Percentiles rank a stretch among this genome's conserved stretches.
Conservation (phyloP, 306 rosid species). For the Aeschynomene evenia region DNA sequence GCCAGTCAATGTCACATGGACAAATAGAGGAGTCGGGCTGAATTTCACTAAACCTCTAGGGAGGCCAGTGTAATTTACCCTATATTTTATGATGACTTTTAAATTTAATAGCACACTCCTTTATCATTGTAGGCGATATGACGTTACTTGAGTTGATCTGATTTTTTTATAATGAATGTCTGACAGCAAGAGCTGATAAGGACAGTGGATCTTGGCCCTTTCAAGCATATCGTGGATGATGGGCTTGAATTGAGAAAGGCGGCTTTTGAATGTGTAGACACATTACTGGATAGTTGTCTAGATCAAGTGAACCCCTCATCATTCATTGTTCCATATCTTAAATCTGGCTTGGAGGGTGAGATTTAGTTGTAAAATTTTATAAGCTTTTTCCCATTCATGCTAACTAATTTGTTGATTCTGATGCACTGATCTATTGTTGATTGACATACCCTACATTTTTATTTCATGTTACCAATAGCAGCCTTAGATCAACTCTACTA, state of each 20-base stretch:
- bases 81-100: background rate
- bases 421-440: slow-evolving; percentile 16
- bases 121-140: background rate
- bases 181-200: slow-evolving; percentile 94
- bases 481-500: background rate
- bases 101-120: slow-evolving; percentile 4
- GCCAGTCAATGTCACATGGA: no score
- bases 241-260: slow-evolving; percentile 99
- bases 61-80: no score
- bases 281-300: slow-evolving; percentile 95
- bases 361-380: background rate
- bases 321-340: slow-evolving; percentile 89
- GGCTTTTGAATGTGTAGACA: slow-evolving; percentile 98
- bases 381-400: background rate
- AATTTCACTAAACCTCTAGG: no score
- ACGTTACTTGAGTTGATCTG: slow-evolving; percentile 14
- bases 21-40: no score
- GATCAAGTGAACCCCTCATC: slow-evolving; percentile 99
- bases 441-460: background rate
- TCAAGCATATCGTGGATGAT: slow-evolving; percentile 98
- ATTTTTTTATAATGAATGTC: slow-evolving; percentile 29
- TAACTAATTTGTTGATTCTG: slow-evolving; percentile 21
- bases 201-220: slow-evolving; percentile 99
- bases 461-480: background rate
- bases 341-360: slow-evolving; percentile 98